These are phyloP conservation scores for Thelonectria olida DNA, from an alignment of 2,329 filamentous ascomycete genomes.

Conservation along the genomic window DNA sequence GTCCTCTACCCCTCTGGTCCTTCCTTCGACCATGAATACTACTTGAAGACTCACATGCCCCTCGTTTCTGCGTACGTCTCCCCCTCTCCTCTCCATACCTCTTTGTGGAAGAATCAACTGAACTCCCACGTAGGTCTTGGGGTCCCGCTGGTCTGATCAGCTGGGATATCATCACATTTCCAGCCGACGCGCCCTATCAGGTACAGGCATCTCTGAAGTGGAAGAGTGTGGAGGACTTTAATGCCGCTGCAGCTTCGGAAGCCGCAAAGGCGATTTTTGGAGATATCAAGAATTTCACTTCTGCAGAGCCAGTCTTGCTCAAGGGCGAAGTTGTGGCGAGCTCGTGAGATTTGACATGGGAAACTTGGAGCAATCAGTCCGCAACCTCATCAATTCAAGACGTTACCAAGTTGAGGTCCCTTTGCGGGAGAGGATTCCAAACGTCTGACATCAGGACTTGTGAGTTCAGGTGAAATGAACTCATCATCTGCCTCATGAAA, in stretches of 20 bases:
- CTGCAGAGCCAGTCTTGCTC: slow-evolving; percentile 29
- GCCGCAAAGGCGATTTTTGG: slow-evolving; percentile 26
- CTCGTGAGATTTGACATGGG: too few relatives aligned
- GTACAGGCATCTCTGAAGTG: slow-evolving; percentile 37
- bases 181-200: slow-evolving; percentile 30
- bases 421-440: too few relatives aligned
- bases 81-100: background rate
- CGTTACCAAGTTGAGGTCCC: too few relatives aligned
- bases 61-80: slow-evolving; percentile 33
- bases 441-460: too few relatives aligned
- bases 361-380: too few relatives aligned
- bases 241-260: slow-evolving; percentile 22
- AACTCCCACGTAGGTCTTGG: slow-evolving; percentile 27
- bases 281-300: slow-evolving; percentile 37
- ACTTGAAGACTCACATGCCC: slow-evolving; percentile 40
- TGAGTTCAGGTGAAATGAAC: too few relatives aligned
- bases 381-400: too few relatives aligned
- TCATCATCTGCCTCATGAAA: too few relatives aligned
- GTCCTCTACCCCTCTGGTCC: slow-evolving; percentile 40
- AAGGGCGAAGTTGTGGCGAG: slow-evolving; percentile 27
- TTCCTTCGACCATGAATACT: slow-evolving; percentile 39
- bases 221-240: slow-evolving; percentile 29
- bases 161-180: slow-evolving; percentile 35
- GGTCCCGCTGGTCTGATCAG: slow-evolving; percentile 26
- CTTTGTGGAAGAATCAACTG: background rate